Evolutionary conservation across 2,329 filamentous ascomycete genomes (phyloP).

Genomic region (Aspergillus hiratsukae): DNA sequence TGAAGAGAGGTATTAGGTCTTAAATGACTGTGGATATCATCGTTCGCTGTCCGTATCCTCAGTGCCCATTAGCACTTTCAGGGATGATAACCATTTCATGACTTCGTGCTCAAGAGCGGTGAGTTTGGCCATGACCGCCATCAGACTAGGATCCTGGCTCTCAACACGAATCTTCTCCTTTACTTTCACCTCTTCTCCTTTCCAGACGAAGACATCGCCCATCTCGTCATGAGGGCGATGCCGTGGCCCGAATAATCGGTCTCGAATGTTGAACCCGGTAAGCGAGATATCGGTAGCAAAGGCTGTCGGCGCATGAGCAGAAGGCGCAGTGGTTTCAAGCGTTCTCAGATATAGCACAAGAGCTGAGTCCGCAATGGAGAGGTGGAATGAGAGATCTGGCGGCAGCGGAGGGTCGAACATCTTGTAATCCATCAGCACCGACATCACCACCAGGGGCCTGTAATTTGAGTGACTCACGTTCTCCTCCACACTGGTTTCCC

Average conservation of each 20-base stretch:
- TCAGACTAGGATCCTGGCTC: slow-evolving; percentile 79
- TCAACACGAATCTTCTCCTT: slow-evolving; percentile 87
- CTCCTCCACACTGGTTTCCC: slow-evolving; percentile 51
- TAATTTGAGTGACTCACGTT: slow-evolving; percentile 45
- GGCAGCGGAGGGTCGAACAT: slow-evolving; percentile 61
- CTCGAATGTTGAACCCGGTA: slow-evolving; percentile 55
- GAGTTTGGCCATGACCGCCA: slow-evolving; percentile 79
- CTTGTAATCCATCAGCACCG: slow-evolving; percentile 19
- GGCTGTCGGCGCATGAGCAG: slow-evolving; percentile 58
- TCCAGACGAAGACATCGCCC: slow-evolving; percentile 68
- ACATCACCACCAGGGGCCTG: not conserved
- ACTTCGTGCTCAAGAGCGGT: slow-evolving; percentile 71
- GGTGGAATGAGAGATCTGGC: slow-evolving; percentile 65
- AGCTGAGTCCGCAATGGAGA: slow-evolving; percentile 65
- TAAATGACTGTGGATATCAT: not conserved
- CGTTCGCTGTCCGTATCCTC: slow-evolving; percentile 43
- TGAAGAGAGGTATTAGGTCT: not conserved
- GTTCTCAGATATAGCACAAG: slow-evolving; percentile 67
- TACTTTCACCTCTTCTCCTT: slow-evolving; percentile 70
- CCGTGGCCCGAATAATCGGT: slow-evolving; percentile 47
- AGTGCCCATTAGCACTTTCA: slow-evolving; percentile 73
- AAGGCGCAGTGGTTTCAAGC: slow-evolving; percentile 59
- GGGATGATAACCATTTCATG: slow-evolving; percentile 62
- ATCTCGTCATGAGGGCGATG: slow-evolving; percentile 74
- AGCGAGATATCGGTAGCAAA: slow-evolving; percentile 64